Evolutionary conservation across 257 asterid species (phyloP).

Genomic region (Plantago elongata): DNA sequence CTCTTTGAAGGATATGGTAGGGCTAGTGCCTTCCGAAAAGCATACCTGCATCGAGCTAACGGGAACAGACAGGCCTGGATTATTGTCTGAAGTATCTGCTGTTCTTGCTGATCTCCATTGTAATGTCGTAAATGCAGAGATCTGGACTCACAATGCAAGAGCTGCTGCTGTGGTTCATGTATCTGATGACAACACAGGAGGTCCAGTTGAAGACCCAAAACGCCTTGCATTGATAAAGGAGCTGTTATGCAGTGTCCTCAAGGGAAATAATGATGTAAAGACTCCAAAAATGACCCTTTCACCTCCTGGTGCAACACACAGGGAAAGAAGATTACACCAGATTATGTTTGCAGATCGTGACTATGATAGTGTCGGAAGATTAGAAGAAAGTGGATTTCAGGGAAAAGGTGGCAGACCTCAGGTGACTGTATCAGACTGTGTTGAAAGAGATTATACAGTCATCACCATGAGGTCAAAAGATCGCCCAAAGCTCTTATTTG

Average conservation of each 20-base stretch:
- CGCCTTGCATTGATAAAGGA: conserved; percentile 50
- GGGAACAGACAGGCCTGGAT: conserved; percentile 77
- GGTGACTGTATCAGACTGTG: conserved; percentile 52
- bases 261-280: conserved; percentile 47
- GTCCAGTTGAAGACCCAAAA: conserved; percentile 56
- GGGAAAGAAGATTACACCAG: conserved; percentile 83
- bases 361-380: conserved; percentile 40
- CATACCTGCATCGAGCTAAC: conserved; percentile 67
- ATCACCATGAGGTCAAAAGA: conserved; percentile 67
- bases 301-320: conserved; percentile 59
- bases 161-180: conserved; percentile 85
- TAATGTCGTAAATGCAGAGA: conserved; percentile 67
- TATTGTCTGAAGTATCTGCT: conserved; percentile 74
- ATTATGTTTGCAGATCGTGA: conserved; percentile 84
- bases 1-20: conserved; percentile 50
- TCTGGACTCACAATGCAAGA: conserved; percentile 75
- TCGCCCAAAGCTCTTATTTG: conserved; percentile 80
- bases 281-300: conserved; percentile 61
- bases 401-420: conserved; percentile 45
- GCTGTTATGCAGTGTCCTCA: conserved; percentile 53
- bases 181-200: conserved; percentile 40
- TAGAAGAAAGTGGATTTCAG: conserved; percentile 24
- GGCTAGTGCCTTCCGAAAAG: conserved; percentile 64
- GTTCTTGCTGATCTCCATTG: conserved; percentile 68
- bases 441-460: conserved; percentile 64